These are phyloP conservation scores for Solanum etuberosum DNA, from an alignment of 257 asterid genomes.

Conservation along the genomic window DNA sequence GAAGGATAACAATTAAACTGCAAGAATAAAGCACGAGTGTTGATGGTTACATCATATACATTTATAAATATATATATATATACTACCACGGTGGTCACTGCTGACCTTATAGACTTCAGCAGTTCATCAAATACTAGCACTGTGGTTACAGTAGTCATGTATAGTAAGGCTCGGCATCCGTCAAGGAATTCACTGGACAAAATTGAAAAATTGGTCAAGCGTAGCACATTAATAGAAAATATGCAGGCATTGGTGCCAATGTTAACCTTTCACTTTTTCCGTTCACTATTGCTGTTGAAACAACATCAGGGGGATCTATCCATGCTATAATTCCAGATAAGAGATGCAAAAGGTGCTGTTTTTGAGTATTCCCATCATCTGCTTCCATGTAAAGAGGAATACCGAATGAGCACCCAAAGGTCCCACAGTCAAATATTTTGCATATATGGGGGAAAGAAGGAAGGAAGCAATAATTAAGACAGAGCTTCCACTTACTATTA, in stretches of 20 bases:
- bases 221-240: not conserved
- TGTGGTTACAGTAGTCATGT: constrained; percentile 70
- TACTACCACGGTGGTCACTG: not conserved
- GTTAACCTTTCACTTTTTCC: constrained; percentile 91
- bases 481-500: not conserved
- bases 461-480: not conserved
- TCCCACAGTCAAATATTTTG: not conserved
- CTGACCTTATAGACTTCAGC: constrained; percentile 64
- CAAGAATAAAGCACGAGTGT: not conserved
- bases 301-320: constrained; percentile 86
- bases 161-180: constrained; percentile 89
- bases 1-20: not conserved
- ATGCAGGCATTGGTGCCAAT: not conserved
- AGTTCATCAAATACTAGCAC: constrained; percentile 74
- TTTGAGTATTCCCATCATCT: constrained; percentile 68
- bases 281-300: constrained; percentile 54
- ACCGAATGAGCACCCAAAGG: not conserved
- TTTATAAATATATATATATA: not conserved
- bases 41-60: not conserved
- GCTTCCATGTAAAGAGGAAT: not conserved
- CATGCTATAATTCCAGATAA: constrained; percentile 70
- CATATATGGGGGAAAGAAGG: not conserved
- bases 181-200: constrained; percentile 80
- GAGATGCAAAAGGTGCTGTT: constrained; percentile 74
- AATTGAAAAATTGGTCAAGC: constrained; percentile 19